Evolutionary conservation across 257 asterid species (phyloP).

Genomic region (Nicotiana tomentosiformis): DNA sequence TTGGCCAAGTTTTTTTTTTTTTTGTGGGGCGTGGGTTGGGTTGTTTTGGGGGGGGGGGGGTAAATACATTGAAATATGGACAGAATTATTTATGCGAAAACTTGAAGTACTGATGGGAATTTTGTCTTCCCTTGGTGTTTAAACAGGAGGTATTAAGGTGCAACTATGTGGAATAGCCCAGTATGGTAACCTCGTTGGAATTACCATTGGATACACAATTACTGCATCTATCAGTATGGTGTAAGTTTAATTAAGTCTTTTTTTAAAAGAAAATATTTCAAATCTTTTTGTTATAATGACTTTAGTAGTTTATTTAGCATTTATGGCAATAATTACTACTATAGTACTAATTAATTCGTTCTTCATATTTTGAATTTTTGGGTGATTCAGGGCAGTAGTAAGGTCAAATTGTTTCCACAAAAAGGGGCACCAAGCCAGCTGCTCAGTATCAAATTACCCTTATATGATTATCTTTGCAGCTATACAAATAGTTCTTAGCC

Average conservation of each 20-base stretch:
- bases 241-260: conserved; percentile 2
- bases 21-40: too few species aligned
- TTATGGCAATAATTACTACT: neutral
- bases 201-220: conserved; percentile 20
- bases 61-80: neutral
- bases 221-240: conserved; percentile 38
- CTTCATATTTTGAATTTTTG: neutral
- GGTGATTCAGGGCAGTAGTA: conserved; percentile 21
- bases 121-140: neutral
- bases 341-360: neutral
- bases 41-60: too few species aligned
- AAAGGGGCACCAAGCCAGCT: conserved; percentile 9
- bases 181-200: conserved; percentile 11
- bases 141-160: conserved; percentile 13
- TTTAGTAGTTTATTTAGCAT: neutral
- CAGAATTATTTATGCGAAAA: neutral
- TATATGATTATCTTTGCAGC: conserved; percentile 21
- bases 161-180: conserved; percentile 15
- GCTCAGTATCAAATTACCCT: conserved; percentile 22
- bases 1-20: too few species aligned
- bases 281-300: neutral
- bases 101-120: neutral
- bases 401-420: conserved; percentile 31
- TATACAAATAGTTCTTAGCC: conserved; percentile 24
- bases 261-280: neutral